Evolutionary conservation across 2,329 filamentous ascomycete species (phyloP), one percentile per base, ranked within the genome.

Genomic region (Onygenales sp.): DNA sequence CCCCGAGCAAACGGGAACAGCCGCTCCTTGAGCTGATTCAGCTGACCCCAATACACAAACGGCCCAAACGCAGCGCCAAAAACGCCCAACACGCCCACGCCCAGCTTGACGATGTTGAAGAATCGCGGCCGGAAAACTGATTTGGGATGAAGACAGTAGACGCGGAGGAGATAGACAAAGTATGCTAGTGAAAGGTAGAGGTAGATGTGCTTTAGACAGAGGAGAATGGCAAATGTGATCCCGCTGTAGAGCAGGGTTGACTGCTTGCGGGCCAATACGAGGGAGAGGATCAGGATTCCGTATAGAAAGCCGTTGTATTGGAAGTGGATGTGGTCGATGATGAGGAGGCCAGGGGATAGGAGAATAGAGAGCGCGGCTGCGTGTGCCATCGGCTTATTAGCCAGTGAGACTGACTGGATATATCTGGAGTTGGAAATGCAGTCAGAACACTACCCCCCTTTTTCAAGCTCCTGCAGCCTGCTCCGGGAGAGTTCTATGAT

Each of bases 251-350:
- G 78, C 36, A 93, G 75, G 0, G 87, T 87, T 2, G 85, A 85
- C 64, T 81, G 82, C 61, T 85, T 82, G 49, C 88, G 84, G 6
- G 90, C 89, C 55, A 94, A 74, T 1, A 94, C 86, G 47, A 98
- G 78, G 2, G 93, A 97, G 52, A 92, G 77, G 39, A 97, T 81
- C 49, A 98, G 76, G 43, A 97, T 75, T 39, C 93, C 93, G 67
- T 97, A 98, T 72, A 98, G 83, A 72, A 91, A 90, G 42, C 93
- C 92, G 74, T 98, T 98, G 75, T 98, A 98, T 75, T 98, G 93
- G 70, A 98, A 98, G 70, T 96, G 91, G 59, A 96, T 92, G 68
- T 98, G 93, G 66, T 98, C 93, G 68, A 98, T 97, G 67, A 98
- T 94, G 56, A 98, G 77, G 37, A 98, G 81, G 2, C 92, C 93